A percentile compares a stretch with the other conserved stretches of the same genome.
Evolutionary conservation across 768 basidiomycete genomes (phyloP).

Genomic region (Leccinum incarnatum): DNA sequence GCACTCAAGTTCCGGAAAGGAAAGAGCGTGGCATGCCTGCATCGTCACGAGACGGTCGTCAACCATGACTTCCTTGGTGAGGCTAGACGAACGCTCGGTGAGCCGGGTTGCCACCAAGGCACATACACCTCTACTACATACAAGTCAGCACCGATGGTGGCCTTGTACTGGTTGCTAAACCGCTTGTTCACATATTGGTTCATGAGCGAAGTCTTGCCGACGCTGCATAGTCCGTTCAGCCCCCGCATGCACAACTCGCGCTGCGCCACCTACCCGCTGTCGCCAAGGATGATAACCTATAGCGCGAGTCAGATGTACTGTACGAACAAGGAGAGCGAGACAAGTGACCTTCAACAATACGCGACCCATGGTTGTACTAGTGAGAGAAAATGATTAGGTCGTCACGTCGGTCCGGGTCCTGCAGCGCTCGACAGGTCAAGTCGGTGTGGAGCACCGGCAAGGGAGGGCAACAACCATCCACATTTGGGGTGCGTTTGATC

Average conservation of each 20-base stretch:
- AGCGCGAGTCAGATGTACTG: conserved; percentile 9
- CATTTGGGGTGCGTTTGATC: conserved; percentile 21
- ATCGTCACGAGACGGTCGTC: conserved; percentile 98
- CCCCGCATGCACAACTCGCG: conserved; percentile 1
- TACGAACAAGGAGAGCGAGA: not conserved
- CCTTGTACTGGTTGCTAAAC: conserved; percentile 99
- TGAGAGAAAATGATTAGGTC: not conserved
- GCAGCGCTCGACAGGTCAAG: conserved; percentile 5
- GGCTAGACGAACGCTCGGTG: conserved; percentile 40
- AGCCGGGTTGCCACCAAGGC: conserved; percentile 2
- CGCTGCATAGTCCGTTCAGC: conserved; percentile 44
- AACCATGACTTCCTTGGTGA: conserved; percentile 98
- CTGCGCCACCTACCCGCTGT: conserved; percentile 72
- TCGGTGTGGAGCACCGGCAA: conserved; percentile 24
- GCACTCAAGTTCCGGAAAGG: not conserved
- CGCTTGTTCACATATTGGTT: conserved; percentile 99
- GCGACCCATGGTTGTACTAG: conserved; percentile 61
- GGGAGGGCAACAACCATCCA: conserved; percentile 8
- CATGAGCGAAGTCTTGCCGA: conserved; percentile 99
- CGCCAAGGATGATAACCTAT: conserved; percentile 98
- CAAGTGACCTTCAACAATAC: conserved; percentile 74
- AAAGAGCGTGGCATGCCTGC: conserved; percentile 61
- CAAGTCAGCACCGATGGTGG: conserved; percentile 98
- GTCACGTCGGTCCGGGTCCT: conserved; percentile 11
- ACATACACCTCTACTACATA: conserved; percentile 50